phyloP scores from a whole-genome alignment of 2,329 filamentous ascomycete species.

The Tolypocladium tundrense region DNA sequence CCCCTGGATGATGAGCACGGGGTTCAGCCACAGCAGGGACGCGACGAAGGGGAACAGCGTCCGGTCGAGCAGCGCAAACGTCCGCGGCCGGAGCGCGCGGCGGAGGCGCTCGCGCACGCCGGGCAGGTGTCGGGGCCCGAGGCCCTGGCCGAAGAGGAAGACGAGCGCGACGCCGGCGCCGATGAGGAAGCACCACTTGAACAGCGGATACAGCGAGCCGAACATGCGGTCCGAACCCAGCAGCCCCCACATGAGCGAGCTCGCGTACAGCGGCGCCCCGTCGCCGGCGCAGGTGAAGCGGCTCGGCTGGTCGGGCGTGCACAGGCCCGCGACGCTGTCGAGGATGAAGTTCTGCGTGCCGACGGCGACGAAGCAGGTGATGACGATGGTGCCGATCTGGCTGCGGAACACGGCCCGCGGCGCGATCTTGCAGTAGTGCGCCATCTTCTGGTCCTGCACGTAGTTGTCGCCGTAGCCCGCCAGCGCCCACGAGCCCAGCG shows the following conservation, averaged over 20 bases:
- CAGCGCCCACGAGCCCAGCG: constrained; percentile 10
- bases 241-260: constrained; percentile 32
- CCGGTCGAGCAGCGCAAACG: constrained; percentile 22
- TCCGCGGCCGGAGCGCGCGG: constrained; percentile 14
- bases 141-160: constrained; percentile 14
- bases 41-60: constrained; percentile 26
- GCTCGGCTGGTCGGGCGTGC: constrained; percentile 20
- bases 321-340: constrained; percentile 20
- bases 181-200: constrained; percentile 31
- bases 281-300: constrained; percentile 38
- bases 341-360: constrained; percentile 33
- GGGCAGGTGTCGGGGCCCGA: constrained; percentile 11
- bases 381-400: constrained; percentile 33
- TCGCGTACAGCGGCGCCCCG: constrained; percentile 32
- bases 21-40: constrained; percentile 30
- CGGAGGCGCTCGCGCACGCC: constrained; percentile 20
- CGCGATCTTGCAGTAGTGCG: constrained; percentile 40
- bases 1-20: constrained; percentile 29
- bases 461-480: constrained; percentile 29
- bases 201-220: constrained; percentile 27
- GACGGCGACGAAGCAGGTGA: constrained; percentile 35
- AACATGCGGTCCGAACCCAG: constrained; percentile 38
- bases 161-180: constrained; percentile 24
- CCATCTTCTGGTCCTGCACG: constrained; percentile 39
- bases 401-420: constrained; percentile 35